phyloP scores from a whole-genome alignment of 2,329 filamentous ascomycete genomes.

The Lasiodiplodia theobromae region DNA sequence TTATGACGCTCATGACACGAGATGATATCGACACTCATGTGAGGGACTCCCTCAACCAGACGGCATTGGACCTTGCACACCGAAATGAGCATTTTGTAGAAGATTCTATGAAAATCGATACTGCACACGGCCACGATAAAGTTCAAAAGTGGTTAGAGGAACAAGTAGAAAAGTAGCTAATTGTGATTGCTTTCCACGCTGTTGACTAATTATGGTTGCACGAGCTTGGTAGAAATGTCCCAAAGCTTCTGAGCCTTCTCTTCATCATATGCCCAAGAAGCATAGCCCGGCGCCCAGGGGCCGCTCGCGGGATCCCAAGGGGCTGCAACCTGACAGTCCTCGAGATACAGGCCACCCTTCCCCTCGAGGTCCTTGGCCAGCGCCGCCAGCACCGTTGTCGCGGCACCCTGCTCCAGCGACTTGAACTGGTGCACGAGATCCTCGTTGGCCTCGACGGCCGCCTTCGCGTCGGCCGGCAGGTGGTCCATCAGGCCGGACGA shows the following conservation, averaged over 20 bases:
- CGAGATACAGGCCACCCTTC: slow-evolving; percentile 45
- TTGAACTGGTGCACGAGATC: neutral
- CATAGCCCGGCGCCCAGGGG: slow-evolving; percentile 37
- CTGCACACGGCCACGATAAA: too few relatives aligned
- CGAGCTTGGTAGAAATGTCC: slow-evolving; percentile 36
- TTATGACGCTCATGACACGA: too few relatives aligned
- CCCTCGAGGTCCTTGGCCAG: slow-evolving; percentile 27
- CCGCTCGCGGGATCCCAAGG: slow-evolving; percentile 37
- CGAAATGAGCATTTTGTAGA: too few relatives aligned
- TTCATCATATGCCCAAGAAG: slow-evolving; percentile 46
- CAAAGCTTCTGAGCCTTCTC: slow-evolving; percentile 52
- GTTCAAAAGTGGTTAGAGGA: too few relatives aligned
- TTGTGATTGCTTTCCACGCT: too few relatives aligned
- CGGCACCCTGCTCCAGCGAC: slow-evolving; percentile 37
- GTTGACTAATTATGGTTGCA: too few relatives aligned
- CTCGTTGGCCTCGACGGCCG: slow-evolving; percentile 59
- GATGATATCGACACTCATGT: too few relatives aligned
- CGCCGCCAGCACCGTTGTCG: slow-evolving; percentile 54
- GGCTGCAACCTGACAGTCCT: slow-evolving; percentile 44
- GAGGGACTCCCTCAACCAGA: too few relatives aligned
- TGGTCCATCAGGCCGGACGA: slow-evolving; percentile 49
- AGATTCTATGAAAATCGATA: too few relatives aligned
- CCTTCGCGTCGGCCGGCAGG: slow-evolving; percentile 58
- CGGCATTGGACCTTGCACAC: too few relatives aligned
- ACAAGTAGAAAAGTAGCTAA: too few relatives aligned